Conservation (phyloP, 345 rosid genomes). For the Viola odorata region DNA sequence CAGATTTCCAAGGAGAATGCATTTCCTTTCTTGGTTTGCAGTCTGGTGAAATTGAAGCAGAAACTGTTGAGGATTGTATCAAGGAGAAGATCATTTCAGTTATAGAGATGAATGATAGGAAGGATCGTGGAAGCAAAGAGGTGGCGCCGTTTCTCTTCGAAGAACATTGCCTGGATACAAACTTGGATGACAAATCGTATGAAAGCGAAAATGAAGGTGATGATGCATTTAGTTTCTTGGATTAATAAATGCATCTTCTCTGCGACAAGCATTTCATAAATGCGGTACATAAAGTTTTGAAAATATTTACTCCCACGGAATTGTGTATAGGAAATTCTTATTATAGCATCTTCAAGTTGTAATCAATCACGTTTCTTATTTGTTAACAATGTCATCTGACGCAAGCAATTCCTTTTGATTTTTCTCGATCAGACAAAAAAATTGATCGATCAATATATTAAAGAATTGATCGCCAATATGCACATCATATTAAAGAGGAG, state of each 20-base stretch:
- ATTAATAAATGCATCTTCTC: not conserved
- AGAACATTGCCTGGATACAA: slow-evolving; percentile 28
- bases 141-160: slow-evolving; percentile 51
- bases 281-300: too few relatives aligned
- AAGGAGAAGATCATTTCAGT: slow-evolving; percentile 59
- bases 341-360: too few relatives aligned
- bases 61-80: slow-evolving; percentile 51
- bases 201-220: slow-evolving; percentile 34
- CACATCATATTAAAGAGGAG: too few relatives aligned
- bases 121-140: slow-evolving; percentile 52
- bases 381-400: too few relatives aligned
- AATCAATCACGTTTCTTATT: too few relatives aligned
- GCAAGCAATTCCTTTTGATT: too few relatives aligned
- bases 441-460: too few relatives aligned
- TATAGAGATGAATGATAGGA: slow-evolving; percentile 57
- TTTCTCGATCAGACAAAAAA: too few relatives aligned
- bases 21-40: slow-evolving; percentile 63
- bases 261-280: not conserved
- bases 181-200: slow-evolving; percentile 23
- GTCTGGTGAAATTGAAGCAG: slow-evolving; percentile 27
- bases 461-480: too few relatives aligned
- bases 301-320: too few relatives aligned
- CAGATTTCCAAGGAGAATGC: slow-evolving; percentile 71
- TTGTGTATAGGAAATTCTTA: too few relatives aligned
- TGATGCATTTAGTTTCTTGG: slow-evolving; percentile 9